phyloP scores from a whole-genome alignment of 2,329 filamentous ascomycete genomes.

The Talaromyces sp. region DNA sequence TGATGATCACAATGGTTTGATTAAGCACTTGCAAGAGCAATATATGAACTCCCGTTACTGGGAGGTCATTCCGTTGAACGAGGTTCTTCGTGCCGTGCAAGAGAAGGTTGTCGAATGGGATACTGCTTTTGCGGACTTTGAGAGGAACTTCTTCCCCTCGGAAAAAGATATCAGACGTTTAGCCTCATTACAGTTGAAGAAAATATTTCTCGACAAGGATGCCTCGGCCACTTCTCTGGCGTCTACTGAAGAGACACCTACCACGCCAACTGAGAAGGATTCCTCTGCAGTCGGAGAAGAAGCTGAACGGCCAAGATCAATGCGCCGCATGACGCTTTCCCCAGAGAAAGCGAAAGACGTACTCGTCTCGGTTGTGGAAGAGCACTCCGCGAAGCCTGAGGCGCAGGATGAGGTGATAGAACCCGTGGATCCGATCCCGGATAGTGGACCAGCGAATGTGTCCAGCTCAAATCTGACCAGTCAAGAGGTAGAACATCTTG shows the following conservation, averaged over 20 bases:
- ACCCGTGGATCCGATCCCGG: conserved; percentile 19
- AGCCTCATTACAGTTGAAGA: conserved; percentile 87
- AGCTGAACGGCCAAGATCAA: conserved; percentile 28
- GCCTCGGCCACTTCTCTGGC: conserved; percentile 73
- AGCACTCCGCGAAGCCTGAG: conserved; percentile 49
- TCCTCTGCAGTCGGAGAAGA: conserved; percentile 28
- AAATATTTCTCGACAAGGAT: conserved; percentile 84
- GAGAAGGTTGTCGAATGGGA: conserved; percentile 95
- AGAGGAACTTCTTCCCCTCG: conserved; percentile 84
- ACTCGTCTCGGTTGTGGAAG: conserved; percentile 62
- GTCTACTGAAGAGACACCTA: conserved; percentile 63
- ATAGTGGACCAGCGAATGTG: conserved; percentile 21
- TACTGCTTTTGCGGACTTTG: conserved; percentile 81
- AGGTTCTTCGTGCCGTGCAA: conserved; percentile 81
- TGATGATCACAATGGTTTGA: conserved; percentile 72
- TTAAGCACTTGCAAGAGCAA: conserved; percentile 76
- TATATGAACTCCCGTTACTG: conserved; percentile 96
- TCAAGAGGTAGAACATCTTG: conserved; percentile 58
- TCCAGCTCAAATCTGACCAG: conserved; percentile 25
- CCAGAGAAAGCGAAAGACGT: conserved; percentile 63
- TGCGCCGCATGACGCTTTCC: conserved; percentile 48
- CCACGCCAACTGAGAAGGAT: conserved; percentile 38
- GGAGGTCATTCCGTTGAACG: conserved; percentile 90
- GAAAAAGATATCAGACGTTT: conserved; percentile 94
- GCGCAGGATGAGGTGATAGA: conserved; percentile 24